phyloP scores from a whole-genome alignment of 2,329 filamentous ascomycete species.

The Colletotrichum theobromicola region DNA sequence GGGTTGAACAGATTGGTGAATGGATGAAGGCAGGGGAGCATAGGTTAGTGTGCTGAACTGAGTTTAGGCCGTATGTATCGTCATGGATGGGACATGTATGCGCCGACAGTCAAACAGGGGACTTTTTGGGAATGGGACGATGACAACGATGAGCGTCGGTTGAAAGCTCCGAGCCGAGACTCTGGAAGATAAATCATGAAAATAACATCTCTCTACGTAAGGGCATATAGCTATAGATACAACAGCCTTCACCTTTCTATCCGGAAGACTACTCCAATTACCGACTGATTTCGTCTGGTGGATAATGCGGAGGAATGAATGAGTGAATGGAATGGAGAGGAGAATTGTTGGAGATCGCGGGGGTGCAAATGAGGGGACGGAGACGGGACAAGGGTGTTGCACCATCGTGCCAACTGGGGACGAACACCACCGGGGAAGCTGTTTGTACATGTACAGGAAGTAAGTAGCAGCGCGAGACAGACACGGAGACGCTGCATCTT shows the following conservation, averaged over 20 bases:
- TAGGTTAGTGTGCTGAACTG: neutral
- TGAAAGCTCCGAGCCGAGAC: neutral
- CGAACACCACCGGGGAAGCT: neutral
- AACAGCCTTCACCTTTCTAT: neutral
- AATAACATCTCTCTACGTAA: neutral
- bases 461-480: neutral
- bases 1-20: neutral
- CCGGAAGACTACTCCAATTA: neutral
- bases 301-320: slow-evolving; percentile 10
- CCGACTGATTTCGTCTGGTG: neutral
- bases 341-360: slow-evolving; percentile 16
- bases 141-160: neutral
- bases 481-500: neutral
- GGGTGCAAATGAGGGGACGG: slow-evolving; percentile 7
- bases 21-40: neutral
- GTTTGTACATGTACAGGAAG: neutral
- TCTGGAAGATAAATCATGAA: neutral
- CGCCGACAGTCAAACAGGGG: neutral
- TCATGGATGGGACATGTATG: neutral
- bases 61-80: slow-evolving; percentile 3
- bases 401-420: neutral
- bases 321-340: neutral
- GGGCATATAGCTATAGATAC: neutral
- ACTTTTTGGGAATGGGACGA: neutral
- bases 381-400: neutral